Percentiles rank a stretch among this genome's conserved stretches.
Conservation (phyloP, 2,329 filamentous ascomycete species). For the Talaromyces sp. region DNA sequence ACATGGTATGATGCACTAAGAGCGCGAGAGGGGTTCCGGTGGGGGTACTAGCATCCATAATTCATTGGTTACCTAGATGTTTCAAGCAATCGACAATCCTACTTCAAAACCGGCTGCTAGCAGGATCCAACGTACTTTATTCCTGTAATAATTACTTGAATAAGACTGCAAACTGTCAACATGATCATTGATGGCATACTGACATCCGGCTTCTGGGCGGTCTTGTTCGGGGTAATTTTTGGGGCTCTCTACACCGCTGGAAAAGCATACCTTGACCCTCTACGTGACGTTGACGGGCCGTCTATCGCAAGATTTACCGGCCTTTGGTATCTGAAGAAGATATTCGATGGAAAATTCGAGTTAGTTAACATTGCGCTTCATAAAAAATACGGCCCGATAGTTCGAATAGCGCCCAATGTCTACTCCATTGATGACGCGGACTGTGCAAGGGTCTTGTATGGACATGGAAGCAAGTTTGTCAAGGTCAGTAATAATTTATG, state of each 20-base stretch:
- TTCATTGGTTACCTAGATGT: neutral
- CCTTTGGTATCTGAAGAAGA: slow-evolving; percentile 7
- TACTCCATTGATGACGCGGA: neutral
- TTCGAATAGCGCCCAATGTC: slow-evolving; percentile 12
- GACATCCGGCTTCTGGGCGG: neutral
- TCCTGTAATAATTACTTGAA: neutral
- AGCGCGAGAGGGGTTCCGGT: neutral
- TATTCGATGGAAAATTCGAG: slow-evolving; percentile 6
- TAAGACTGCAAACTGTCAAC: neutral
- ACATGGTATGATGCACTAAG: neutral
- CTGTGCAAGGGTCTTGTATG: neutral
- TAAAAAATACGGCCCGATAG: slow-evolving; percentile 1
- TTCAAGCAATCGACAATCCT: neutral
- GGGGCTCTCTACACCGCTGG: neutral
- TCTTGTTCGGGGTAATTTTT: neutral
- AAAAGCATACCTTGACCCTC: neutral
- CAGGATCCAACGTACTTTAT: neutral
- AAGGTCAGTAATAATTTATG: neutral
- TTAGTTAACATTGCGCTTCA: slow-evolving; percentile 3
- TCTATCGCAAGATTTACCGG: slow-evolving; percentile 4
- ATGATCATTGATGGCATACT: neutral
- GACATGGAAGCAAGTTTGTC: slow-evolving; percentile 5
- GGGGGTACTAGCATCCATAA: neutral
- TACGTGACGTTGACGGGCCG: neutral
- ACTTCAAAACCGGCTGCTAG: neutral